A percentile compares a stretch with the other conserved stretches of the same genome.
Conservation (phyloP, 805 yeast species). For the Ogataea dorogensis region DNA sequence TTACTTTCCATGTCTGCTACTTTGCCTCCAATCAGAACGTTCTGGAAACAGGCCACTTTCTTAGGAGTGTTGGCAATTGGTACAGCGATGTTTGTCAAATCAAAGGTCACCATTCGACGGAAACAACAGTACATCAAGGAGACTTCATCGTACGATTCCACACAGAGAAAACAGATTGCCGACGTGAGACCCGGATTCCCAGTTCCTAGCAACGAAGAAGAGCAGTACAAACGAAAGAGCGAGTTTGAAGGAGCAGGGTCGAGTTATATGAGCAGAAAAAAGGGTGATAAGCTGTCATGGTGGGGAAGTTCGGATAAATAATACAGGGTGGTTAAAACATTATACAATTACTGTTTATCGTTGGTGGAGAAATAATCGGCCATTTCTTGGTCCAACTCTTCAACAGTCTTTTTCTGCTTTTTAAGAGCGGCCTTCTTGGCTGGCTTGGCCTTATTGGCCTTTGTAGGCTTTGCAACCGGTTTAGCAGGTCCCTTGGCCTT, state of each 20-base stretch:
- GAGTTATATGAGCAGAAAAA: constrained; percentile 49
- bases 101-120: constrained; percentile 36
- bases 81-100: constrained; percentile 36
- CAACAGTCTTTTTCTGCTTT: constrained; percentile 69
- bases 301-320: constrained; percentile 17
- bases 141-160: constrained; percentile 32
- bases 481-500: constrained; percentile 10
- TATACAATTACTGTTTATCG: constrained; percentile 23
- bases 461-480: constrained; percentile 24
- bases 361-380: constrained; percentile 82
- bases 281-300: constrained; percentile 35
- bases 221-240: constrained; percentile 49
- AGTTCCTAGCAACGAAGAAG: constrained; percentile 29
- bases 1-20: constrained; percentile 17
- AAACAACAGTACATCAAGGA: constrained; percentile 35
- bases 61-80: constrained; percentile 30
- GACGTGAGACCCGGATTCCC: constrained; percentile 37
- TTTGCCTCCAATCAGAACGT: constrained; percentile 26
- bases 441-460: constrained; percentile 44
- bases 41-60: constrained; percentile 35
- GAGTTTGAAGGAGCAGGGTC: constrained; percentile 68
- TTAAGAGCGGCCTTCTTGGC: constrained; percentile 25
- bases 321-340: constrained; percentile 1
- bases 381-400: constrained; percentile 97
- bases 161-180: constrained; percentile 26